Evolutionary conservation across 805 yeast genomes (phyloP).

Genomic region (Kodamaea kakaduensis): DNA sequence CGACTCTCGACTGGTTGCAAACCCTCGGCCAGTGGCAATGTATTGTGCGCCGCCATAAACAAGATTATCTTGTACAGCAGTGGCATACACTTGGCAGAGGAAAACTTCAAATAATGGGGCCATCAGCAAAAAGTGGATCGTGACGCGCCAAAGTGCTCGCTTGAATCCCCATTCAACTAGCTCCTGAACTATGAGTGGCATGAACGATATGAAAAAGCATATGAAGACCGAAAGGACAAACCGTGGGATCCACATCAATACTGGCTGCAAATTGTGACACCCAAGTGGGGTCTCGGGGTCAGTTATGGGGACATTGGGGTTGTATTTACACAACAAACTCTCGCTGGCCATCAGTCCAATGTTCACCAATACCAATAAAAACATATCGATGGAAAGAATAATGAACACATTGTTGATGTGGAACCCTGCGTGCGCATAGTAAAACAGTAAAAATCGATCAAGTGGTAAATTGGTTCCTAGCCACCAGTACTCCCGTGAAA

Average conservation of each 20-base stretch:
- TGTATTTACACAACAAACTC: constrained; percentile 61
- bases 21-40: constrained; percentile 90
- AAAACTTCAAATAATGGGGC: constrained; percentile 94
- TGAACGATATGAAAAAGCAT: constrained; percentile 87
- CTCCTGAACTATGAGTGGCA: constrained; percentile 86
- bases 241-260: constrained; percentile 84
- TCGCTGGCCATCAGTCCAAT: constrained; percentile 77
- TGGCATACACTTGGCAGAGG: constrained; percentile 89
- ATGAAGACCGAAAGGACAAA: constrained; percentile 87
- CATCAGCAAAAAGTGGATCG: constrained; percentile 73
- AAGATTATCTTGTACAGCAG: constrained; percentile 68
- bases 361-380: constrained; percentile 74
- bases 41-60: constrained; percentile 90
- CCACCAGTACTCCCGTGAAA: constrained; percentile 88
- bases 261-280: constrained; percentile 81
- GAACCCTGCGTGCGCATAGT: constrained; percentile 96
- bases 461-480: constrained; percentile 86
- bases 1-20: constrained; percentile 78
- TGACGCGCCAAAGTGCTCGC: constrained; percentile 66
- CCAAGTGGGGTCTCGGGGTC: constrained; percentile 75
- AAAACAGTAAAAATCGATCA: constrained; percentile 86
- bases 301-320: constrained; percentile 64
- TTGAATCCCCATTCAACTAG: constrained; percentile 78
- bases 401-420: constrained; percentile 89
- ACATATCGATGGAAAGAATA: constrained; percentile 79